These are phyloP conservation scores for Xylariales sp. DNA, from an alignment of 2,329 filamentous ascomycete species.

Conservation along the genomic window DNA sequence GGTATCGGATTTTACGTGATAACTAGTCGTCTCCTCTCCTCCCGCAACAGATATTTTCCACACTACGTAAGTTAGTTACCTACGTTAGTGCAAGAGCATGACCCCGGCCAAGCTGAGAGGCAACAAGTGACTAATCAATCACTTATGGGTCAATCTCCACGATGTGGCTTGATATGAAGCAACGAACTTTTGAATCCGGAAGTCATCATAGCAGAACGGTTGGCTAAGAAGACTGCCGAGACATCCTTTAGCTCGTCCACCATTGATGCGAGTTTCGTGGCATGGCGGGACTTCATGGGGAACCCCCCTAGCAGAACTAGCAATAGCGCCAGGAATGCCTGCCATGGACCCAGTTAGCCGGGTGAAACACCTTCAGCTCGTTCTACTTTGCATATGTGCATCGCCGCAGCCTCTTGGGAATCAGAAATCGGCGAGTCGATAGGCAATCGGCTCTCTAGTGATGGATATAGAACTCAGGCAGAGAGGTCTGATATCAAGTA, in stretches of 20 bases:
- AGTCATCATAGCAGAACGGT: constrained; percentile 20
- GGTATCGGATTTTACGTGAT: neutral
- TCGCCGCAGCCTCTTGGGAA: constrained; percentile 4
- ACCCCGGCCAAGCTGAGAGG: constrained; percentile 35
- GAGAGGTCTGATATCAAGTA: neutral
- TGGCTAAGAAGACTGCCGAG: constrained; percentile 22
- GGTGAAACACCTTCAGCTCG: constrained; percentile 35
- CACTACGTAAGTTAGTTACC: neutral
- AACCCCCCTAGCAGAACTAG: neutral
- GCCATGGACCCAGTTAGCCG: constrained; percentile 19
- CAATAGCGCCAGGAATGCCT: neutral
- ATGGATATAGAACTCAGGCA: neutral
- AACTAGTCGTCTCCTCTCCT: neutral
- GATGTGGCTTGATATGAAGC: constrained; percentile 30
- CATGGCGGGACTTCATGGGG: constrained; percentile 21
- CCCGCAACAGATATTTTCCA: constrained; percentile 6
- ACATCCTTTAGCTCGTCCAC: constrained; percentile 24
- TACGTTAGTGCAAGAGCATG: constrained; percentile 11
- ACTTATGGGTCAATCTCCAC: constrained; percentile 16
- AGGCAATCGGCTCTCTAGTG: neutral
- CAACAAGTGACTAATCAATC: constrained; percentile 26
- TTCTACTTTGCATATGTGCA: neutral
- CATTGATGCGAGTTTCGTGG: constrained; percentile 16
- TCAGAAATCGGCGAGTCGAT: neutral
- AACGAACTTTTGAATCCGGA: neutral